Percentiles rank a stretch among this genome's conserved stretches.
phyloP scores from a whole-genome alignment of 768 basidiomycete genomes.

The Termitomyces sp. region DNA sequence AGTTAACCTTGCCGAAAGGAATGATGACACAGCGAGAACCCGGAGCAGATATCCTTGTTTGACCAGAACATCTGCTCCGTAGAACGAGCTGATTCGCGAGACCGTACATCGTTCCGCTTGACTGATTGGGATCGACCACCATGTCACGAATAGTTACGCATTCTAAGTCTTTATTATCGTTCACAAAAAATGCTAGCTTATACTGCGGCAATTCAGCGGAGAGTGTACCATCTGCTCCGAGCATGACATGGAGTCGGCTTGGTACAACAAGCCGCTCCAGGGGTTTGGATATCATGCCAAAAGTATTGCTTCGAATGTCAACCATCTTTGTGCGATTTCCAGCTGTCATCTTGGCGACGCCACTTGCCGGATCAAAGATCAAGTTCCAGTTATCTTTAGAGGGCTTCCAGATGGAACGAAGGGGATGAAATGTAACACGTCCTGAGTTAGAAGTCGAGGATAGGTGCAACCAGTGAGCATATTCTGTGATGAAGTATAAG shows the following conservation, averaged over 20 bases:
- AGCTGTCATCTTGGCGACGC: not conserved
- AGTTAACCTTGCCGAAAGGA: not conserved
- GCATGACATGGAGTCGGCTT: not conserved
- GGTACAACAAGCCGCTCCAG: not conserved
- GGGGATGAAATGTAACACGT: slow-evolving; percentile 26
- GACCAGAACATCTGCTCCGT: not conserved
- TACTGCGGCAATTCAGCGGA: not conserved
- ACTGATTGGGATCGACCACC: not conserved
- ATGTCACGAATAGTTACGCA: not conserved
- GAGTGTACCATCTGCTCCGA: not conserved
- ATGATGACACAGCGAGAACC: not conserved
- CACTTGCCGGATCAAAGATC: slow-evolving; percentile 28
- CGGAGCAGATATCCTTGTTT: not conserved
- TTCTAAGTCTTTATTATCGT: not conserved
- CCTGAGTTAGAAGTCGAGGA: not conserved
- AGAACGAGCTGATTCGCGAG: not conserved
- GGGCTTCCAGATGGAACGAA: slow-evolving; percentile 20
- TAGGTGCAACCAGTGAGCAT: slow-evolving; percentile 29
- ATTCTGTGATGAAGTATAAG: slow-evolving; percentile 18
- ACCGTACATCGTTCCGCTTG: slow-evolving; percentile 1
- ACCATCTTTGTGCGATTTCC: not conserved
- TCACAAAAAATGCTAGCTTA: not conserved
- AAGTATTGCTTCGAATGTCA: not conserved
- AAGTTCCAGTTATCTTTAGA: slow-evolving; percentile 3
- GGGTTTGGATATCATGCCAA: not conserved